Evolutionary conservation across 495 filamentous ascomycete species (phyloP).

Genomic region (Penicillium daleae): DNA sequence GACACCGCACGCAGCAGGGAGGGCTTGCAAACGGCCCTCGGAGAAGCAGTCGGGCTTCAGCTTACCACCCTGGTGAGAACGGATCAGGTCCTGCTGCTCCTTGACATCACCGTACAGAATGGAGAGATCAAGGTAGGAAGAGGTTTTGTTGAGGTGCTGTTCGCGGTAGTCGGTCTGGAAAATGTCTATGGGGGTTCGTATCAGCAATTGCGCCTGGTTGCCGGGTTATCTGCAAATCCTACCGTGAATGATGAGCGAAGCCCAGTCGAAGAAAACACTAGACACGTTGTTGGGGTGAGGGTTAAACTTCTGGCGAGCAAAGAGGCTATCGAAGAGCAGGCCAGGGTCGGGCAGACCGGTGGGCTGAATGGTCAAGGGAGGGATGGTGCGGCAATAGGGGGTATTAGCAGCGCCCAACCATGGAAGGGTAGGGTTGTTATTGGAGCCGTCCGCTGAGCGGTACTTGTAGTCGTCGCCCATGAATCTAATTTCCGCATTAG

Average conservation of each 20-base stretch:
- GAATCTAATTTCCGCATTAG: constrained; percentile 43
- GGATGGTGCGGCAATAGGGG: constrained; percentile 57
- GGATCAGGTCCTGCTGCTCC: constrained; percentile 59
- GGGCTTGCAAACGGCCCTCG: constrained; percentile 57
- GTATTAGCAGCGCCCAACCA: constrained; percentile 60
- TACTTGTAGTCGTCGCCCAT: constrained; percentile 69
- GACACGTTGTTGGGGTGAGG: constrained; percentile 62
- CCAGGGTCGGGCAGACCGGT: constrained; percentile 57
- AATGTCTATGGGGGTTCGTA: constrained; percentile 42
- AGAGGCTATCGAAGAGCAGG: constrained; percentile 57
- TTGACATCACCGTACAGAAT: constrained; percentile 61
- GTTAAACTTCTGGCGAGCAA: constrained; percentile 55
- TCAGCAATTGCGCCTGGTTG: constrained; percentile 5
- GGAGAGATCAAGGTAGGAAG: constrained; percentile 61
- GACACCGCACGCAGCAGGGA: constrained; percentile 60
- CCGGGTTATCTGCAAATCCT: constrained; percentile 3
- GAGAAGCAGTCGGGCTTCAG: constrained; percentile 63
- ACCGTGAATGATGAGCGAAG: constrained; percentile 60
- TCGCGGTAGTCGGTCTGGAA: constrained; percentile 62
- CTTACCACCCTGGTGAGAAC: constrained; percentile 60
- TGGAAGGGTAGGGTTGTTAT: constrained; percentile 61
- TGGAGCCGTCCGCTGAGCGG: constrained; percentile 73
- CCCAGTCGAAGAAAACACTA: constrained; percentile 63
- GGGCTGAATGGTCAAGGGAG: constrained; percentile 55
- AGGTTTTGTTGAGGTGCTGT: constrained; percentile 58